phyloP scores from a whole-genome alignment of 768 basidiomycete species.

The Mycena metata region DNA sequence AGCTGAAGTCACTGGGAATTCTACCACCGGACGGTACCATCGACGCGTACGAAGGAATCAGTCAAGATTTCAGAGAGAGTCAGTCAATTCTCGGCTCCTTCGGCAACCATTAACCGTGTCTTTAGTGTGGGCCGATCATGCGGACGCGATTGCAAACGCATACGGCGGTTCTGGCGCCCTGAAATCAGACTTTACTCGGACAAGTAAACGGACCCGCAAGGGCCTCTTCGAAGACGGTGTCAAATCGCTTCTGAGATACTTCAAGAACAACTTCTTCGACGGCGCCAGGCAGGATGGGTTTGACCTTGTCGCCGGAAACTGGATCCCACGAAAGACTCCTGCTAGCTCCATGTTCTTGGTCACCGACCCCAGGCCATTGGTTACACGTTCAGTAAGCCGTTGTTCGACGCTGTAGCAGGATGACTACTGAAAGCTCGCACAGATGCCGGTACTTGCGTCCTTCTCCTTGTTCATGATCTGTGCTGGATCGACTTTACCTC shows the following conservation, averaged over 20 bases:
- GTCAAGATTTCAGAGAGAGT: constrained; percentile 91
- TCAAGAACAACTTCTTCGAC: constrained; percentile 98
- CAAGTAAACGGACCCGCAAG: constrained; percentile 86
- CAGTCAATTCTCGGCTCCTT: constrained; percentile 46
- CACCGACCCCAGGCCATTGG: constrained; percentile 83
- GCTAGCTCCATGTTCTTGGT: constrained; percentile 79
- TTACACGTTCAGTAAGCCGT: constrained; percentile 82
- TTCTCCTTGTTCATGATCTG: constrained; percentile 92
- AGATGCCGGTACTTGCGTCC: constrained; percentile 88
- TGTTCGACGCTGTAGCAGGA: background rate
- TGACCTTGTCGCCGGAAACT: constrained; percentile 92
- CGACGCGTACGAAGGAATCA: constrained; percentile 85
- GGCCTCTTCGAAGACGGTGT: constrained; percentile 88
- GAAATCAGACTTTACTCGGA: constrained; percentile 97
- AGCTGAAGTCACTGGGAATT: constrained; percentile 81
- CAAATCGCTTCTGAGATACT: constrained; percentile 87
- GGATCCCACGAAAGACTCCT: constrained; percentile 86
- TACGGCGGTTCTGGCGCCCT: constrained; percentile 97
- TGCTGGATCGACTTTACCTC: constrained; percentile 87
- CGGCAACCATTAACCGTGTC: constrained; percentile 12
- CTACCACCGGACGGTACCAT: constrained; percentile 78
- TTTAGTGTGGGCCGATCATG: constrained; percentile 96
- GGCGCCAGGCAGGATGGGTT: constrained; percentile 96
- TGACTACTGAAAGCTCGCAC: constrained; percentile 3
- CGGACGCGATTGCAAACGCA: constrained; percentile 88